Base-by-base conservation (phyloP, 2,329 filamentous ascomycete species). In the Rachicladosporium sp. region DNA sequence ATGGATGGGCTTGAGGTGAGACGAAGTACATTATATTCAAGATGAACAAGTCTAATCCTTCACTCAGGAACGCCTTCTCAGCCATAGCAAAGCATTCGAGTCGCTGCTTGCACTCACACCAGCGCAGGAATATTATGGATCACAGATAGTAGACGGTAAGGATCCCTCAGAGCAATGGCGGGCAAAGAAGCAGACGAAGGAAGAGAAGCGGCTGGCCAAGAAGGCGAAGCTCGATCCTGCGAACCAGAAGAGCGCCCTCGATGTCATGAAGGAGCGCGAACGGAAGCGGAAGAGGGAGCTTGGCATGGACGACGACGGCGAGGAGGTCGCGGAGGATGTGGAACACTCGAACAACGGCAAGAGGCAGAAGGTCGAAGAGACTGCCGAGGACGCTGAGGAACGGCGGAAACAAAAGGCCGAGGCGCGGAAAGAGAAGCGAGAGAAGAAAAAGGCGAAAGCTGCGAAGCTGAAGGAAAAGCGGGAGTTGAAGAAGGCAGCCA, bases 141-240 rank as follows among this genome's bases (percentile, higher is more conserved):
- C 51, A 35, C 55, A 57, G 35, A 54, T 57, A 10, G 55, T 50
- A 31, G 56, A 58, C 30, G 84, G 80, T 41, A 78, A 88, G 59
- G 86, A 93, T 58, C 82, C 74, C 46, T 86, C 73, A 62, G 82
- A 91, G 54, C 86, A 95, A 79, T 93, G 87, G 86, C 78, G 80
- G 60, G 81, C 81, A 57, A 93, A 91, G 66, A 96, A 96, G 69
- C 88, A 96, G 66, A 89, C 86, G 37, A 94, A 93, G 60, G 82
- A 86, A 61, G 75, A 94, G 62, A 84, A 84, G 43, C 76, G 78
- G 46, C 79, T 82, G 50, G 83, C 86, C 41, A 87, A 87, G 65
- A 75, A 80, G 57, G 85, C 82, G 44, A 96, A 95, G 66, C 73
- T 96, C 31, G 85, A 96, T 54, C 88, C 91, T 19, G 85, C 89